phyloP scores from a whole-genome alignment of 495 filamentous ascomycete genomes.

The Tetracladium setigerum region DNA sequence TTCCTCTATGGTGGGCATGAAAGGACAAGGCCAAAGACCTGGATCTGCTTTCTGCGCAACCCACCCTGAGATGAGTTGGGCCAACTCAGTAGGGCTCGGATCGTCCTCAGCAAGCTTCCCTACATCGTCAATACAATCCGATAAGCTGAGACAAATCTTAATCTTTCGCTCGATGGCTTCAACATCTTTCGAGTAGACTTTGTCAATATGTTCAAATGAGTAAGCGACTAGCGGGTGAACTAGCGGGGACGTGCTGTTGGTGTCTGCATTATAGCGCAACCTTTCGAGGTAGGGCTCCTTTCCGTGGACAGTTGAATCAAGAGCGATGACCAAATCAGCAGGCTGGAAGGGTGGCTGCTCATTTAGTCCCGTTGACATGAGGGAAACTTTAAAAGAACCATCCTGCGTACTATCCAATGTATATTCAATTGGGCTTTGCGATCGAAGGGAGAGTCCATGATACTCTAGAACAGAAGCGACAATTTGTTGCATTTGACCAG shows the following conservation, averaged over 20 bases:
- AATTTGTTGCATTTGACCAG: slow-evolving; percentile 21
- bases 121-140: slow-evolving; percentile 4
- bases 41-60: slow-evolving; percentile 4
- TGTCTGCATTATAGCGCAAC: slow-evolving; percentile 1
- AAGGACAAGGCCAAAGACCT: slow-evolving; percentile 10
- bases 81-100: slow-evolving; percentile 5
- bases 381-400: slow-evolving; percentile 11
- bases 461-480: slow-evolving; percentile 9
- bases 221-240: slow-evolving; percentile 9
- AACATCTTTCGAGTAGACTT: slow-evolving; percentile 1
- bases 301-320: slow-evolving; percentile 9
- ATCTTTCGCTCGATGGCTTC: slow-evolving; percentile 8
- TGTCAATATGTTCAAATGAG: slow-evolving; percentile 21
- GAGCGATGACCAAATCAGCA: slow-evolving; percentile 18
- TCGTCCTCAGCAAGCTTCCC: slow-evolving; percentile 8
- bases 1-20: slow-evolving; percentile 14
- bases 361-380: too few relatives aligned
- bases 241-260: slow-evolving; percentile 5
- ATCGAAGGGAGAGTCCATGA: slow-evolving; percentile 8
- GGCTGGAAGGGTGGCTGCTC: too few relatives aligned
- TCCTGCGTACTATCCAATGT: not conserved
- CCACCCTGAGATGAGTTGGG: slow-evolving; percentile 7
- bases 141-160: slow-evolving; percentile 7
- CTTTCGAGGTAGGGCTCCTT: slow-evolving; percentile 1
- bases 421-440: slow-evolving; percentile 5